phyloP scores from a whole-genome alignment of 2,329 filamentous ascomycete species.

The Dryadomyces quercivorus region DNA sequence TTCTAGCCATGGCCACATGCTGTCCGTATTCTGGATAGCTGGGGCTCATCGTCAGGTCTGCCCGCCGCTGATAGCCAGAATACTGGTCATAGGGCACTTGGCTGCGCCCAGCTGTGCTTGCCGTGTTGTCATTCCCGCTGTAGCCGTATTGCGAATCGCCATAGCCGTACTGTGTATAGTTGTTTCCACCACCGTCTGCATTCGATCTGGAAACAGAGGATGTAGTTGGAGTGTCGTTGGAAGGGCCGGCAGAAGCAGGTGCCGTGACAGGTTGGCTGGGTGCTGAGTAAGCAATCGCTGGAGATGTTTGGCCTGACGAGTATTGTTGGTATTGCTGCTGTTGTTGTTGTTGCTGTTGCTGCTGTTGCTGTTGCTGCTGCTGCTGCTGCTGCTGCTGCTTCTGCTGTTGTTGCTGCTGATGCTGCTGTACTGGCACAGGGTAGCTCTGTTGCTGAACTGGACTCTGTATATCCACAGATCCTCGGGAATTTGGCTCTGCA shows the following conservation, averaged over 20 bases:
- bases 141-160: slow-evolving; percentile 1
- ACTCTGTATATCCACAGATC: neutral
- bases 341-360: slow-evolving; percentile 12
- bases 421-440: neutral
- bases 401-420: slow-evolving; percentile 11
- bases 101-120: slow-evolving; percentile 9
- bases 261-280: neutral
- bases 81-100: neutral
- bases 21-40: neutral
- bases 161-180: neutral
- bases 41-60: neutral
- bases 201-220: neutral
- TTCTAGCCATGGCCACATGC: neutral
- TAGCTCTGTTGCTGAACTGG: neutral
- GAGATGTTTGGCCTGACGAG: neutral
- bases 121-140: slow-evolving; percentile 9
- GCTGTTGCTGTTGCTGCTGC: neutral
- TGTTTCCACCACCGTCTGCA: neutral
- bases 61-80: neutral
- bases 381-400: no score
- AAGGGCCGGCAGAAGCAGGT: neutral
- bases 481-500: neutral
- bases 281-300: neutral
- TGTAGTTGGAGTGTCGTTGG: neutral
- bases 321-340: slow-evolving; percentile 12